phyloP scores from a whole-genome alignment of 306 rosid species.

The Cyclanthera cordifolia region DNA sequence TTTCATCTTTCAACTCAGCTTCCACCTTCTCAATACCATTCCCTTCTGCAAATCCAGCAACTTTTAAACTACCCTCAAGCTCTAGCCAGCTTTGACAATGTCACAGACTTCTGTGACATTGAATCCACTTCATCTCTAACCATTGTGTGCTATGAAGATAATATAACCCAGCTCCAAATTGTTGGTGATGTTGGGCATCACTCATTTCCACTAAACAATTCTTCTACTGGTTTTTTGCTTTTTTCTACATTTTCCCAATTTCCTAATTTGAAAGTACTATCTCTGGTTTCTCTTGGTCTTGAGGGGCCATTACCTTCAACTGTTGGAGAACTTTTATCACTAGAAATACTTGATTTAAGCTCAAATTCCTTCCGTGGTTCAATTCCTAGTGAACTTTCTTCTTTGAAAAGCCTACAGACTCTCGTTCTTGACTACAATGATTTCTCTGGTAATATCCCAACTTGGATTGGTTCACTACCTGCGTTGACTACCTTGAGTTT shows the following conservation, averaged over 20 bases:
- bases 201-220: slow-evolving; percentile 31
- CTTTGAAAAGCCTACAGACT: slow-evolving; percentile 50
- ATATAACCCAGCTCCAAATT: slow-evolving; percentile 67
- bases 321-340: slow-evolving; percentile 34
- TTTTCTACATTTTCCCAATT: slow-evolving; percentile 39
- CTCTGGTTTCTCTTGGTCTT: slow-evolving; percentile 58
- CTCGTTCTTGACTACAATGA: slow-evolving; percentile 58
- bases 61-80: slow-evolving; percentile 58
- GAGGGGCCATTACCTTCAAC: slow-evolving; percentile 60
- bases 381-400: slow-evolving; percentile 45
- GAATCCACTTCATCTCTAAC: slow-evolving; percentile 60
- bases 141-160: slow-evolving; percentile 54
- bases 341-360: slow-evolving; percentile 72
- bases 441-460: slow-evolving; percentile 49
- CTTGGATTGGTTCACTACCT: slow-evolving; percentile 43
- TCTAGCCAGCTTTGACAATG: slow-evolving; percentile 23
- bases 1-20: slow-evolving; percentile 37
- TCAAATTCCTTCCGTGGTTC: slow-evolving; percentile 53
- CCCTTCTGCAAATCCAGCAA: slow-evolving; percentile 44
- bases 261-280: slow-evolving; percentile 57
- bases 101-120: slow-evolving; percentile 43
- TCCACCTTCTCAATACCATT: slow-evolving; percentile 33
- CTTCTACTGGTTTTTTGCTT: slow-evolving; percentile 35
- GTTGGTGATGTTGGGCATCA: slow-evolving; percentile 34
- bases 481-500: slow-evolving; percentile 60